These are phyloP conservation scores for Suillus alpinus DNA, from an alignment of 768 basidiomycete species.

Conservation along the genomic window DNA sequence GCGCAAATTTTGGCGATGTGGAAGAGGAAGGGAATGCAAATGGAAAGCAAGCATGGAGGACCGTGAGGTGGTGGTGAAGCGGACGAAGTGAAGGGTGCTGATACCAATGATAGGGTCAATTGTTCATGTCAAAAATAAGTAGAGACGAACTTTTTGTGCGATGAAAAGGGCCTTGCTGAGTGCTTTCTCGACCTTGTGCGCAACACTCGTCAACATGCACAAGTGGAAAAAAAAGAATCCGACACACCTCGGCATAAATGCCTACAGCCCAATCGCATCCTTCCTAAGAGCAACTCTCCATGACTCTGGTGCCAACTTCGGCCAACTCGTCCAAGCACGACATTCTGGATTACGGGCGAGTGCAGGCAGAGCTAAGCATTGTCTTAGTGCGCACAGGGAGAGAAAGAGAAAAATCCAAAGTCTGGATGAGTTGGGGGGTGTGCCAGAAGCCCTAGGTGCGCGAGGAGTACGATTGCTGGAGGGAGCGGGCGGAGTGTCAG, in stretches of 20 bases:
- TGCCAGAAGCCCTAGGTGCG: slow-evolving; percentile 55
- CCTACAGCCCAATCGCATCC: neutral
- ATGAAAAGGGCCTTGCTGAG: neutral
- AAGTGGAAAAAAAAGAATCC: slow-evolving; percentile 5
- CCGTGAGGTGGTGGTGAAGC: slow-evolving; percentile 56
- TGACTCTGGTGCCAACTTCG: slow-evolving; percentile 54
- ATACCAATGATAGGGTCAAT: slow-evolving; percentile 2
- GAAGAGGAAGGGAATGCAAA: neutral
- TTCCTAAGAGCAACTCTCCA: neutral
- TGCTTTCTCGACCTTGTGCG: neutral
- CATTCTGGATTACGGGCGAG: slow-evolving; percentile 63
- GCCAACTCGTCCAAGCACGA: slow-evolving; percentile 68
- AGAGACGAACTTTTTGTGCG: slow-evolving; percentile 28
- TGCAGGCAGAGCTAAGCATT: slow-evolving; percentile 48
- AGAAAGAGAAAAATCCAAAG: slow-evolving; percentile 51
- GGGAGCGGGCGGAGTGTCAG: slow-evolving; percentile 34
- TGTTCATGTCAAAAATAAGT: neutral
- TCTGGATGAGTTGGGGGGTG: slow-evolving; percentile 63
- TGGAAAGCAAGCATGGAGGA: slow-evolving; percentile 58
- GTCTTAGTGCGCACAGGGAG: slow-evolving; percentile 53
- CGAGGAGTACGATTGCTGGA: slow-evolving; percentile 51
- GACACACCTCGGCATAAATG: neutral
- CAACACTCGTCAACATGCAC: neutral
- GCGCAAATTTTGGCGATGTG: slow-evolving; percentile 47
- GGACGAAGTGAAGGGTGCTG: slow-evolving; percentile 65